Evolutionary conservation across 2,329 filamentous ascomycete species (phyloP).

Genomic region (Didymella pinodella): DNA sequence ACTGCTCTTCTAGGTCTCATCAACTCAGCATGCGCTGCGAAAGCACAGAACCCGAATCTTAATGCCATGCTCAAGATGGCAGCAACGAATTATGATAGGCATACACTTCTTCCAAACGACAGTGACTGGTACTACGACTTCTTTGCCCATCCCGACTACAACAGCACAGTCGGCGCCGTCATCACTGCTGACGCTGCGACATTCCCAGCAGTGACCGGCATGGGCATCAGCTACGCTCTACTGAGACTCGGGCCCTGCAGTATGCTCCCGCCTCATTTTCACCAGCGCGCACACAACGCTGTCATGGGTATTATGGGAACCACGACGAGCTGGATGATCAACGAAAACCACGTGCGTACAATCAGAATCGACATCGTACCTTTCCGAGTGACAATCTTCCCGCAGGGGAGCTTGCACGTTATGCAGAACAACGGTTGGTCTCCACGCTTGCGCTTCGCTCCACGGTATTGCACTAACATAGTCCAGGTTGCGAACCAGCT

Average conservation of each 20-base stretch:
- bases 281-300: slow-evolving; percentile 60
- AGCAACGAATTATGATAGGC: slow-evolving; percentile 57
- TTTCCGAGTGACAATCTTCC: slow-evolving; percentile 61
- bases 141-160: slow-evolving; percentile 53
- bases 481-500: slow-evolving; percentile 57
- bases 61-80: slow-evolving; percentile 49
- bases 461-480: neutral
- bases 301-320: slow-evolving; percentile 59
- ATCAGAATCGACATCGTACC: slow-evolving; percentile 54
- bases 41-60: slow-evolving; percentile 52
- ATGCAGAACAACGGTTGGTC: slow-evolving; percentile 61
- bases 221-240: slow-evolving; percentile 59
- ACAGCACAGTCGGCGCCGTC: slow-evolving; percentile 58
- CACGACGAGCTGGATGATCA: slow-evolving; percentile 61
- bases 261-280: slow-evolving; percentile 61
- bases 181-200: slow-evolving; percentile 62
- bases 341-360: slow-evolving; percentile 59
- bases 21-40: slow-evolving; percentile 50
- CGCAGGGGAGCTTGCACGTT: slow-evolving; percentile 57
- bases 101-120: slow-evolving; percentile 52
- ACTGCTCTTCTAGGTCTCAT: slow-evolving; percentile 23
- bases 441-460: neutral
- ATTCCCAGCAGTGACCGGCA: slow-evolving; percentile 58
- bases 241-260: slow-evolving; percentile 60
- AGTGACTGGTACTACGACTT: slow-evolving; percentile 62